phyloP scores from a whole-genome alignment of 495 filamentous ascomycete genomes.

The Letharia lupina region DNA sequence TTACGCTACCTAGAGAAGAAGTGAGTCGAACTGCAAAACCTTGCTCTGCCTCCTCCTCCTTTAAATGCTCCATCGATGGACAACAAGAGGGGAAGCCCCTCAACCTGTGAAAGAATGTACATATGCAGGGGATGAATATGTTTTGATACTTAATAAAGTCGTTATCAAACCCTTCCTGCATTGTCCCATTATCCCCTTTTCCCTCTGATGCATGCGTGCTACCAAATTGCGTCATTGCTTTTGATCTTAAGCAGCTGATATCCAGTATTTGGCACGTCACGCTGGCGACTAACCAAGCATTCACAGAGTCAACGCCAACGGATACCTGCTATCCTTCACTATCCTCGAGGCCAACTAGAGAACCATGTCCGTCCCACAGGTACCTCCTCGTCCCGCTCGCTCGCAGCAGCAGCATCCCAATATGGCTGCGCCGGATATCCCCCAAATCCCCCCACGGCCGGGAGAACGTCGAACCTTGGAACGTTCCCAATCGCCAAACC shows the following conservation, averaged over 20 bases:
- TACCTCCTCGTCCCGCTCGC: conserved; percentile 46
- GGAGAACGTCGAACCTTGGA: conserved; percentile 49
- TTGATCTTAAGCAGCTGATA: conserved; percentile 9
- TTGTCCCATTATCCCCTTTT: neutral
- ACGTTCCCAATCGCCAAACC: conserved; percentile 68
- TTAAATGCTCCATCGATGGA: conserved; percentile 2
- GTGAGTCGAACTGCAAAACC: conserved; percentile 10
- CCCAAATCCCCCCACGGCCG: conserved; percentile 64
- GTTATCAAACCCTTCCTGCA: conserved; percentile 1
- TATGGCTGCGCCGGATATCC: conserved; percentile 33
- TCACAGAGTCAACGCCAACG: conserved; percentile 7
- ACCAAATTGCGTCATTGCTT: conserved; percentile 1
- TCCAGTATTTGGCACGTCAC: conserved; percentile 5
- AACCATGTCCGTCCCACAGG: conserved; percentile 41
- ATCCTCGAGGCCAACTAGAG: neutral
- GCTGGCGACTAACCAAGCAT: conserved; percentile 7
- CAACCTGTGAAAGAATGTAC: conserved; percentile 10
- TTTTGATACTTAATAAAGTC: conserved; percentile 8
- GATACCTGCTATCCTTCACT: neutral
- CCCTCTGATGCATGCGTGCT: neutral
- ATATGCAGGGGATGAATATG: conserved; percentile 5
- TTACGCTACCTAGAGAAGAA: neutral
- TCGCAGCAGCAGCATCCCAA: conserved; percentile 29
- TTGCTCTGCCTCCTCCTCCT: neutral
- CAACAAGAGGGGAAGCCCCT: conserved; percentile 1